Base-by-base conservation (phyloP, 208 protist genomes). In the Trypanosomatidae sp. region DNA sequence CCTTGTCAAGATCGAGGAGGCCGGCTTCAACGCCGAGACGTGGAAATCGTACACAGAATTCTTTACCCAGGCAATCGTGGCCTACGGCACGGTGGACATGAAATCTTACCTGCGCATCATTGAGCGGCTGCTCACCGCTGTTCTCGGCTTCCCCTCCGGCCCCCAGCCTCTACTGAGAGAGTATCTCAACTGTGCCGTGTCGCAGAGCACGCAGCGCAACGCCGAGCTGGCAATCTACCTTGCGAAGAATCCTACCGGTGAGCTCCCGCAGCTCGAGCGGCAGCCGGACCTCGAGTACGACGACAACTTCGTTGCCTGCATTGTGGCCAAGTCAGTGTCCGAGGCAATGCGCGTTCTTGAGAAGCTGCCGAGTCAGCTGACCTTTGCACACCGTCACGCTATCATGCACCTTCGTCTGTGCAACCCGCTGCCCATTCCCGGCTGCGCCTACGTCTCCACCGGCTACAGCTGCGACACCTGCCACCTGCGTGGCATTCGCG, bases 401-500 rank as follows among this genome's bases (percentile, higher is more conserved):
- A 73, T 91, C 15, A 55, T 94, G 41, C 80, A 80, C 69, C 55
- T 91, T 49, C 73, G 70, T 25, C 76, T 90, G 39, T 81, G 46
- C n/a, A 91, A 91, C 49, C 86, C 89, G 19, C 76, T 91, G 8
- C 65, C 65, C 2, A 84, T 90, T 43, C 82, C 84, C 5, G 75
- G 68, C 25, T 84, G 79, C 52, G 47, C 33, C 3, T 87, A 59
- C 77, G 76, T 87, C 22, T 73, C 66, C 8, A 60, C 60, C 0
- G 80, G 84, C 3, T 89, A 88, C 73, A 55, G 47, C 33, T 94
- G 89, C 49, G 84, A 89, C 69, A 91, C 85, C 2, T 94, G 89
- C 55, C 65, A 79, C 43, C 72, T 85, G 36, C 62, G 66, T 3
- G 73, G 74, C 36, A 76, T 90, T 36, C 71, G 68, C 15, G 76